Evolutionary conservation across 2,329 filamentous ascomycete genomes (phyloP).

Genomic region (Stemphylium beticola): DNA sequence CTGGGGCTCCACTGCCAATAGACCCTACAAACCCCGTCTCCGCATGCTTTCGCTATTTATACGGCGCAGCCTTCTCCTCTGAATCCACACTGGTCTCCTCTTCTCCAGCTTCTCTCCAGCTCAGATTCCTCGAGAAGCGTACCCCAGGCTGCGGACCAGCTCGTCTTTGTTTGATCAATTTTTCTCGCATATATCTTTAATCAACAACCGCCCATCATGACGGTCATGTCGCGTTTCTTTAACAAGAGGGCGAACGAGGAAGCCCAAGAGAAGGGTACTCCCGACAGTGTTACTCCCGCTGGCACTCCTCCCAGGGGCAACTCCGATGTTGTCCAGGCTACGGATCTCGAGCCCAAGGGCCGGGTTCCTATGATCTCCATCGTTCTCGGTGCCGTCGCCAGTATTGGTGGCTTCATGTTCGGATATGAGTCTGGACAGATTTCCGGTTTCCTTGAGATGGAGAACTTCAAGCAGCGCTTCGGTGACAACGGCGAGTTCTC

Average conservation of each 20-base stretch:
- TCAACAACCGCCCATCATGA: conserved; percentile 7
- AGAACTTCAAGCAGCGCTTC: conserved; percentile 42
- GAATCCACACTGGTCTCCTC: conserved; percentile 24
- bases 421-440: conserved; percentile 29
- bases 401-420: conserved; percentile 47
- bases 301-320: conserved; percentile 34
- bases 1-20: conserved; percentile 31
- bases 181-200: conserved; percentile 1
- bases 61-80: conserved; percentile 21
- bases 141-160: conserved; percentile 8
- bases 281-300: conserved; percentile 29
- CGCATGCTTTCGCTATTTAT: conserved; percentile 28
- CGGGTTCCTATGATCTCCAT: conserved; percentile 36
- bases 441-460: conserved; percentile 43
- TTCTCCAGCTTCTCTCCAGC: conserved; percentile 27
- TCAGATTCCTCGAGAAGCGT: conserved; percentile 12
- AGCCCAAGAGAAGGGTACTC: conserved; percentile 34
- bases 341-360: conserved; percentile 25
- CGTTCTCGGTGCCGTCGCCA: conserved; percentile 40
- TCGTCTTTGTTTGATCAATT: conserved; percentile 5
- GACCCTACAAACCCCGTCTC: conserved; percentile 22
- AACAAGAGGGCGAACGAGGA: conserved; percentile 19
- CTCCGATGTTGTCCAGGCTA: conserved; percentile 18
- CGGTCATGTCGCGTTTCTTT: conserved; percentile 32
- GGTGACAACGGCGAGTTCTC: conserved; percentile 43